Base-by-base conservation (phyloP, 352 stramenopile species). In the Plasmopara muralis region DNA sequence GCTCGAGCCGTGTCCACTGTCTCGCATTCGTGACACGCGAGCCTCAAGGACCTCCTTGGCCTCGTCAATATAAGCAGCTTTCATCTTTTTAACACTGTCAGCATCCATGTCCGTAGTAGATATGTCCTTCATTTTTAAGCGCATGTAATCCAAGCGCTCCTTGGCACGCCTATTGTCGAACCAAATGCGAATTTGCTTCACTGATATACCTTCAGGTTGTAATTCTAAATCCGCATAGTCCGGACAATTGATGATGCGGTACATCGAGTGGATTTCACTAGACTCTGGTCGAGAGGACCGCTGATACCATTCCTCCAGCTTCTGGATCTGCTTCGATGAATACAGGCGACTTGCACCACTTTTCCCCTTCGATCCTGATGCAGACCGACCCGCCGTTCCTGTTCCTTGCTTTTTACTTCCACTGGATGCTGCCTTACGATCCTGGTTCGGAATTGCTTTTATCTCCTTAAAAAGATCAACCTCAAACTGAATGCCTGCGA, bases 261-360 rank as follows among this genome's bases (percentile, higher is more conserved):
- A 93, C 83, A 93, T 93, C n/a, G 78, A 77, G 52, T 93, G 83
- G 62, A 93, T 93, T 64, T 93, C 83, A 39, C 72, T 85, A 4
- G 78, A 79, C 51, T 91, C 83, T 10, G 83, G 83, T 2, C 83
- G 77, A 18, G 77, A 89, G 8, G 77, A 89, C 33, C 85, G 83
- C 58, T 87, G 76, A 47, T 93, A 93, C 83, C 83, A 93, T 55
- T 91, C 83, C 43, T 93, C 83, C n/a, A 93, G 65, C 47, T 93
- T 93, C 44, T 87, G 72, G 55, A 93, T 93, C 55, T 93, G 83
- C 55, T 84, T 85, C 38, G 78, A 88, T 28, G 80, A 91, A 66
- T 93, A 93, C 43, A 93, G 66, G 15, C 83, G 83, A 31, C 76
- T 90, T 1, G 83, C 80, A 42, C 83, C 83, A 50, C 77, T 87